These are phyloP conservation scores for Phialophora tarda DNA, from an alignment of 2,329 filamentous ascomycete species.

Conservation along the genomic window DNA sequence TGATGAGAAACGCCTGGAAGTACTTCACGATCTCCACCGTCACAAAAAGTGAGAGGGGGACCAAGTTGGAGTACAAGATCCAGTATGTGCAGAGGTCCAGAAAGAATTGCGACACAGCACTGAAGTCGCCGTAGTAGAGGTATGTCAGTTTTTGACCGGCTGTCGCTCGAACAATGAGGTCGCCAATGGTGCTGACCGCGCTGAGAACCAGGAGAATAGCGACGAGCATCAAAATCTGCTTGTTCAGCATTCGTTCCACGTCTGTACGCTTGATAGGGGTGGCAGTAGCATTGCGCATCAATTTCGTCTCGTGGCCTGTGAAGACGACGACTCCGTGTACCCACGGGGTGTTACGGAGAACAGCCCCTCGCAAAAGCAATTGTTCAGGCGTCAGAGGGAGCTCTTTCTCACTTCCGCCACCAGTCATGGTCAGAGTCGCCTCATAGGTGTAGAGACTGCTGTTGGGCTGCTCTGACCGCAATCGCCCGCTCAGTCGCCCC, in stretches of 20 bases:
- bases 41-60: conserved; percentile 97
- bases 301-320: conserved; percentile 95
- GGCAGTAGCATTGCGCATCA: conserved; percentile 97
- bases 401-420: conserved; percentile 91
- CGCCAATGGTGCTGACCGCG: conserved; percentile 87
- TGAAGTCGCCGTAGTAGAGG: conserved; percentile 64
- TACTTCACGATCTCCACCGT: conserved; percentile 98
- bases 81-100: conserved; percentile 97
- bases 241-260: conserved; percentile 91
- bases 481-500: conserved; percentile 79
- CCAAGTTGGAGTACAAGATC: conserved; percentile 95
- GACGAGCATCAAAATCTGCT: conserved; percentile 88
- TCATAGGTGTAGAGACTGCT: conserved; percentile 98
- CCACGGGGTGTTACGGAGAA: conserved; percentile 94
- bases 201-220: conserved; percentile 82
- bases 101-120: conserved; percentile 80
- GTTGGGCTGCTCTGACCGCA: conserved; percentile 96
- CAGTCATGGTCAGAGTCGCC: conserved; percentile 88
- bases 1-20: conserved; percentile 96
- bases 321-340: conserved; percentile 96
- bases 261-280: conserved; percentile 97
- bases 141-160: conserved; percentile 70
- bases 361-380: conserved; percentile 88
- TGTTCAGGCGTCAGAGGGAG: conserved; percentile 89
- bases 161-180: conserved; percentile 77